Base-by-base conservation (phyloP, 192 early-diverging fungal genomes). In the Pilaira anomala region DNA sequence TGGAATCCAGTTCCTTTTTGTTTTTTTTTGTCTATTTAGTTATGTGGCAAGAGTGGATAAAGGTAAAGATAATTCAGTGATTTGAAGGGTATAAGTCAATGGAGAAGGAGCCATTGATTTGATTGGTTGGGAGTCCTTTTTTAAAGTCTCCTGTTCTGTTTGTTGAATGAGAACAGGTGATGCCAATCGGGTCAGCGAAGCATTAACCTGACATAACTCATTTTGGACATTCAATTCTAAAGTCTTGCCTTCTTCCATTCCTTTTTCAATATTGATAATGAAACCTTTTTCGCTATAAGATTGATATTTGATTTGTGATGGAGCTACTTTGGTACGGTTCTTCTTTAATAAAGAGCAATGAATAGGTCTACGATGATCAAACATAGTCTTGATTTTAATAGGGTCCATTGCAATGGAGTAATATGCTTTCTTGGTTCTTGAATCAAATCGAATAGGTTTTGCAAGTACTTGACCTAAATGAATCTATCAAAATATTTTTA, bases 381-480 rank as follows among this genome's bases (percentile, higher is more conserved):
- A 72, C 58, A 66, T 66, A n/a, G 65, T 49, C 3, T 60, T 58
- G 29, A 72, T 72, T 19, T 55, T 44, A 0, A 66, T 11, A 57
- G 70, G 70, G 19, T 66, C 54, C 70, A 72, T 72, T 2, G 50
- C 29, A 6, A 72, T 53, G 2, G 26, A 60, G 21, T 66, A 72
- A 12, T 50, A 22, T 21, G 60, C 60, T 22, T 50, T 60, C 3
- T 66, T 66, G 9, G 52, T 66, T 3, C 26, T 66, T 33, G 64
- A 45, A 48, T 72, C 70, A 48, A 72, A 72, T 51, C 41, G 52
- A 12, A 19, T 33, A 16, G 60, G 60, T 28, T 45, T 18, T 33
- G 70, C 70, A 19, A 49, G 26, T 22, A 53, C 58, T 57, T 72
- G 64, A n/a, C 52, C 54, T 19, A 72, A 30, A 61, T 72, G 70